Percentiles rank a stretch among this genome's conserved stretches.
Evolutionary conservation across 2,329 filamentous ascomycete species (phyloP).

Genomic region (Scedosporium boydii): DNA sequence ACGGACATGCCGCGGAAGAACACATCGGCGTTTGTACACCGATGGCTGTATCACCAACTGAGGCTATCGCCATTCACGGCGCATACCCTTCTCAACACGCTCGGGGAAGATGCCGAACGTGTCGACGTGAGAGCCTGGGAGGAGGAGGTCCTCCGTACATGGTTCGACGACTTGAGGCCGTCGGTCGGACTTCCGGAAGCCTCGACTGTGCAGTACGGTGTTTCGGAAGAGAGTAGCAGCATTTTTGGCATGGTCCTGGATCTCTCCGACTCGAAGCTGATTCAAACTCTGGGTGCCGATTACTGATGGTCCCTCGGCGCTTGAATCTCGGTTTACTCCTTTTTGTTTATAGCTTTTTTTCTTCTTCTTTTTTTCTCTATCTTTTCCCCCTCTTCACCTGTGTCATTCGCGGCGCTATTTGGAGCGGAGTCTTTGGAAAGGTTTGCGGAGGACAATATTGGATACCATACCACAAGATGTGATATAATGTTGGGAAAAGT

Average conservation of each 20-base stretch:
- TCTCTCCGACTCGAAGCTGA: neutral
- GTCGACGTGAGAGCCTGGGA: constrained; percentile 30
- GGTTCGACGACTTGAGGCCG: constrained; percentile 26
- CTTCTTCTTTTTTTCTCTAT: too few species aligned
- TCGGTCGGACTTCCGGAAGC: neutral
- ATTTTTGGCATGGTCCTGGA: neutral
- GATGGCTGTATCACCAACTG: constrained; percentile 44
- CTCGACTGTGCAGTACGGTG: neutral
- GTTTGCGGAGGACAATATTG: neutral
- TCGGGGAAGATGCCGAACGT: neutral
- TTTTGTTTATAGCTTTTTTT: neutral
- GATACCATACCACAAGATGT: neutral
- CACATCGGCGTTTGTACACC: constrained; percentile 35
- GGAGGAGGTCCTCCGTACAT: constrained; percentile 28
- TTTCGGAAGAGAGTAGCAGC: neutral
- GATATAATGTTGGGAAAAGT: neutral
- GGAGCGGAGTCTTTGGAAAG: neutral
- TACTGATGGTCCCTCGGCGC: neutral
- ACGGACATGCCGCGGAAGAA: constrained; percentile 23
- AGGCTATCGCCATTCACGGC: constrained; percentile 35
- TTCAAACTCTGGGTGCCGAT: neutral
- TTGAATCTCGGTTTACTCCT: neutral
- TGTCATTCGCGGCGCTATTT: too few species aligned
- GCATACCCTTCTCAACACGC: constrained; percentile 26
- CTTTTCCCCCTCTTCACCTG: too few species aligned